Evolutionary conservation across 768 basidiomycete species (phyloP).

Genomic region (Suillus variegatus): DNA sequence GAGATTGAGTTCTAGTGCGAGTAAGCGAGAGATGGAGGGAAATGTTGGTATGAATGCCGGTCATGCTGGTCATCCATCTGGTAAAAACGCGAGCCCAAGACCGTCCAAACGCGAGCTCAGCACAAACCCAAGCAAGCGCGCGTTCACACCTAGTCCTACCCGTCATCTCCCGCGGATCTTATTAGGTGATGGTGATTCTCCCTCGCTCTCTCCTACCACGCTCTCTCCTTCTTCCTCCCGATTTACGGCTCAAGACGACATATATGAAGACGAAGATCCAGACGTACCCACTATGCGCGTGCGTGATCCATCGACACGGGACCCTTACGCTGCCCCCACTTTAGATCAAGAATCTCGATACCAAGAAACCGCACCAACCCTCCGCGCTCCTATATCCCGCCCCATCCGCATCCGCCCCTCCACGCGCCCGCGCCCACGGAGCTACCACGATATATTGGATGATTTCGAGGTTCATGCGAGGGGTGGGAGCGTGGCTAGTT

Average conservation of each 20-base stretch:
- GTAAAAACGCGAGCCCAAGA: constrained; percentile 20
- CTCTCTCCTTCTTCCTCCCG: constrained; percentile 5
- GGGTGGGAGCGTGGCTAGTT: constrained; percentile 30
- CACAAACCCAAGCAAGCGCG: neutral
- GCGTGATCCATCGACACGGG: neutral
- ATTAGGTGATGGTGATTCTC: constrained; percentile 12
- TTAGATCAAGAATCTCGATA: neutral
- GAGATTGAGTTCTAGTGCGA: constrained; percentile 1
- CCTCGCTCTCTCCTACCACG: neutral
- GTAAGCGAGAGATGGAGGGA: neutral
- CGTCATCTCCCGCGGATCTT: constrained; percentile 25
- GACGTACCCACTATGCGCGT: constrained; percentile 1
- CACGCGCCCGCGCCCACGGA: constrained; percentile 48
- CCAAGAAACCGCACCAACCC: neutral
- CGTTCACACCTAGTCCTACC: constrained; percentile 17
- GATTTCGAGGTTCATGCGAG: constrained; percentile 51
- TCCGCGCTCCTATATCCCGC: constrained; percentile 10
- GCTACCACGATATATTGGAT: constrained; percentile 67
- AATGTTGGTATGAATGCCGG: neutral
- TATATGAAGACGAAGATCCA: neutral
- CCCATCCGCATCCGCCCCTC: constrained; percentile 34
- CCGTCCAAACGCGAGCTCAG: constrained; percentile 21
- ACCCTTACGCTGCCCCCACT: neutral
- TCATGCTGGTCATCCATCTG: neutral
- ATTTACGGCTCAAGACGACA: neutral